These are phyloP conservation scores for Pseudogymnoascus sp. DNA, from an alignment of 2,329 filamentous ascomycete species.

Conservation along the genomic window DNA sequence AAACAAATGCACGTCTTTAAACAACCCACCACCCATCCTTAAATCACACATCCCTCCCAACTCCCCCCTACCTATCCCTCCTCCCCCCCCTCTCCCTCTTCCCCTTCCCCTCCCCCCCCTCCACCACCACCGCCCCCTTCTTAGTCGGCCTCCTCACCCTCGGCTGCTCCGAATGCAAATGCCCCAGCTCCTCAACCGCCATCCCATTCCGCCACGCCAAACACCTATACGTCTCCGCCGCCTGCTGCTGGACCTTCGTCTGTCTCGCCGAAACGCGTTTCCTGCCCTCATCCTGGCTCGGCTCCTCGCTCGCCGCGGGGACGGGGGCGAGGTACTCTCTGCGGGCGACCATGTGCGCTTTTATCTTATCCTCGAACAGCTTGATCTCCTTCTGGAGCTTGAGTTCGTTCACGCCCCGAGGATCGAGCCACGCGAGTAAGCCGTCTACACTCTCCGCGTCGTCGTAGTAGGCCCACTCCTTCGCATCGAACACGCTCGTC, in stretches of 20 bases:
- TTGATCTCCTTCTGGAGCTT: slow-evolving; percentile 83
- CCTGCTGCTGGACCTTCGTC: slow-evolving; percentile 49
- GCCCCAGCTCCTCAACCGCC: slow-evolving; percentile 48
- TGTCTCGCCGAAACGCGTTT: slow-evolving; percentile 52
- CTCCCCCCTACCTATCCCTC: slow-evolving; percentile 33
- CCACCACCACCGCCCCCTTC: slow-evolving; percentile 22
- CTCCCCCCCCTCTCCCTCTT: slow-evolving; percentile 35
- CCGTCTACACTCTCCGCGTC: slow-evolving; percentile 69
- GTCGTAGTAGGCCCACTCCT: slow-evolving; percentile 87
- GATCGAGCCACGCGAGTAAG: slow-evolving; percentile 82
- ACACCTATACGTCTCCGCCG: slow-evolving; percentile 50
- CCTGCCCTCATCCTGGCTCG: slow-evolving; percentile 35
- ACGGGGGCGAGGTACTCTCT: slow-evolving; percentile 57
- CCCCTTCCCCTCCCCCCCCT: slow-evolving; percentile 32
- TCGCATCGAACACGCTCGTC: slow-evolving; percentile 67
- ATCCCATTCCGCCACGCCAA: slow-evolving; percentile 58
- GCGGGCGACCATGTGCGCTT: slow-evolving; percentile 71
- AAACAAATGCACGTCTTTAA: neutral
- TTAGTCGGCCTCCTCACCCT: slow-evolving; percentile 33
- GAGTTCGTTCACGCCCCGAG: slow-evolving; percentile 75
- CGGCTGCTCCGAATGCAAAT: slow-evolving; percentile 52
- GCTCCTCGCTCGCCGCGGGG: slow-evolving; percentile 30
- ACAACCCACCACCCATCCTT: neutral
- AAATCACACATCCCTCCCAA: neutral
- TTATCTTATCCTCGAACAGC: slow-evolving; percentile 66